A percentile compares a stretch with the other conserved stretches of the same genome.
phyloP scores from a whole-genome alignment of 2,329 filamentous ascomycete species.

The Akanthomyces dipterigenus region DNA sequence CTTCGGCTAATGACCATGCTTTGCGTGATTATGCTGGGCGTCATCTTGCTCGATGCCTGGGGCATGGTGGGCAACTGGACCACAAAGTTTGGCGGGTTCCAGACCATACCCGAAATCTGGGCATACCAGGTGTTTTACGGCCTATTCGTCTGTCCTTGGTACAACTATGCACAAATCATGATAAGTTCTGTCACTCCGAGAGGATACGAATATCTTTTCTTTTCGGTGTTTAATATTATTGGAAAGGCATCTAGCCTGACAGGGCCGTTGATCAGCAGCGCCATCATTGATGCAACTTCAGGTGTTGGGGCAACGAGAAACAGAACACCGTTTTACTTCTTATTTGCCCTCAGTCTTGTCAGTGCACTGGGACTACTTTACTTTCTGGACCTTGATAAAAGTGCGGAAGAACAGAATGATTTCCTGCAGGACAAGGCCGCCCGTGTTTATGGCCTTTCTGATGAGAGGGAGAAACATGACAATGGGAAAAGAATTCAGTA shows the following conservation, averaged over 20 bases:
- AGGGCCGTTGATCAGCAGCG: conserved; percentile 58
- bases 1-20: conserved; percentile 29
- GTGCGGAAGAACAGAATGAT: conserved; percentile 48
- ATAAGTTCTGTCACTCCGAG: conserved; percentile 62
- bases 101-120: conserved; percentile 39
- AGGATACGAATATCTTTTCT: conserved; percentile 64
- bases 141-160: conserved; percentile 61
- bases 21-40: conserved; percentile 52
- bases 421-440: conserved; percentile 36
- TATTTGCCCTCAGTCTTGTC: conserved; percentile 50
- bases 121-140: conserved; percentile 51
- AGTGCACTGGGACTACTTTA: conserved; percentile 46
- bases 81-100: conserved; percentile 32
- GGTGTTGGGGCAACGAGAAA: conserved; percentile 40
- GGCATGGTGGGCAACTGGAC: conserved; percentile 42
- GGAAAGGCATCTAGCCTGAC: conserved; percentile 63
- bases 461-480: not conserved
- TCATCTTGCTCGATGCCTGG: conserved; percentile 50
- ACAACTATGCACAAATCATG: conserved; percentile 63
- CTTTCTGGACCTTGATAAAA: conserved; percentile 55
- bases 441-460: not conserved
- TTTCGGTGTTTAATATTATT: conserved; percentile 47
- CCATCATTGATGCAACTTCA: conserved; percentile 57
- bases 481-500: not conserved
- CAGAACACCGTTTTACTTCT: conserved; percentile 58